Evolutionary conservation across 805 yeast species (phyloP), one percentile per base, ranked within the genome.

Genomic region (Gaillardinia entomophila): DNA sequence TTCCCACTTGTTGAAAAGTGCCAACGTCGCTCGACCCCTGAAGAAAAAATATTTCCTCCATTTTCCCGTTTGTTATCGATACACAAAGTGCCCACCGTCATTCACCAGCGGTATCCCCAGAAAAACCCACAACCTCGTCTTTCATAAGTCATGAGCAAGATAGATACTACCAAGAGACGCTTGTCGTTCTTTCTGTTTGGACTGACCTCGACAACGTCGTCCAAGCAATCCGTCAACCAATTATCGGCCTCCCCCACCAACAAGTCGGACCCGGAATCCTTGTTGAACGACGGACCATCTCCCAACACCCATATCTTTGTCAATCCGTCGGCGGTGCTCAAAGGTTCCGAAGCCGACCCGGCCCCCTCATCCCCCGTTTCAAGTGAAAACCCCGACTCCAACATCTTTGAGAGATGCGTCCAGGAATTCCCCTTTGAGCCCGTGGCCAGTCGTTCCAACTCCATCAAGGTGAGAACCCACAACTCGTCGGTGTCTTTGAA

Each of bases 321-420:
- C 30, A 17, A 3, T 16, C 29, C 16, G 28, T 13, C 27, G 8
- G 16, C 35, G 27, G n/a, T 14, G 14, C 4, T n/a, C 18, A 24
- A 14, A 15, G 15, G 18, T 3, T 12, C 27, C 3, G 43, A 31
- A 35, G 31, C 38, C 32, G 26, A 26, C 32, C 35, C 44, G 22
- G 45, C 50, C 10, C 28, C 25, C 15, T 27, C 36, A 17, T 40
- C 46, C 10, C 45, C 44, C 7, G 43, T 39, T 6, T 33, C 40
- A 26, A 42, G 36, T 13, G 46, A 49, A 30, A 37, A 38, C 29
- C 53, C 54, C 3, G 53, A 48, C 15, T 42, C 49, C 24, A 45
- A 48, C 37, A 66, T 66, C 30, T 66, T 66, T 39, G 72, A 66
- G 45, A 48, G 71, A 14, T 59, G 65, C 12, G 70, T 64, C 18